Percentiles rank a stretch among this genome's conserved stretches.
phyloP scores from a whole-genome alignment of 805 yeast species.

The Starmerella roubikii region DNA sequence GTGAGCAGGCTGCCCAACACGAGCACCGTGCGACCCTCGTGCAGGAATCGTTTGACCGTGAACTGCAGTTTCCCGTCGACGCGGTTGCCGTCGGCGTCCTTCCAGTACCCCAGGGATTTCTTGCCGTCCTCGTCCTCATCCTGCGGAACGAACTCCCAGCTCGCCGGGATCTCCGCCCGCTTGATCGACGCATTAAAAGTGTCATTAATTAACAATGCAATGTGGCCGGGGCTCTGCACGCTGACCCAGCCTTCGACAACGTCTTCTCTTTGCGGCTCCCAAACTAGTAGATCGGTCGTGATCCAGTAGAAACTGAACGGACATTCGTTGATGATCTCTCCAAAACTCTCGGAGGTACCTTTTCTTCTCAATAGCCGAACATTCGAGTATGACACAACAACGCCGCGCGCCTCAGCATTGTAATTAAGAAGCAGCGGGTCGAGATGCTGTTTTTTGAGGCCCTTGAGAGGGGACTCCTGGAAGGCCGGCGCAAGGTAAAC shows the following conservation, averaged over 20 bases:
- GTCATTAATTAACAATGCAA: slow-evolving; percentile 81
- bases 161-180: slow-evolving; percentile 68
- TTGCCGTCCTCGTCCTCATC: slow-evolving; percentile 34
- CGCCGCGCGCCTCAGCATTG: slow-evolving; percentile 59
- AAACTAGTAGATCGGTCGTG: slow-evolving; percentile 63
- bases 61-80: slow-evolving; percentile 75
- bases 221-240: slow-evolving; percentile 89
- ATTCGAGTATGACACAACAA: slow-evolving; percentile 67
- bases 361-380: slow-evolving; percentile 39
- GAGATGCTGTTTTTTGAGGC: slow-evolving; percentile 74
- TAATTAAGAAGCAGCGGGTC: slow-evolving; percentile 83
- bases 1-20: slow-evolving; percentile 59
- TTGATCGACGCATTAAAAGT: slow-evolving; percentile 90
- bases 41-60: slow-evolving; percentile 46
- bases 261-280: slow-evolving; percentile 89
- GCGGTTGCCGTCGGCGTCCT: slow-evolving; percentile 55
- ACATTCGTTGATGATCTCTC: slow-evolving; percentile 58
- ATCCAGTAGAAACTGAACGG: slow-evolving; percentile 89
- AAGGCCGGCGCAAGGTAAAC: slow-evolving; percentile 82
- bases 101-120: slow-evolving; percentile 76
- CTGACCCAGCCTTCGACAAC: slow-evolving; percentile 72
- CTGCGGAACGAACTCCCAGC: slow-evolving; percentile 73
- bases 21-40: slow-evolving; percentile 66
- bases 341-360: slow-evolving; percentile 35
- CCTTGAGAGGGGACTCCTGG: slow-evolving; percentile 53